These are phyloP conservation scores for Chrysochromulina tobinii DNA, from an alignment of 78 protist species.

Conservation along the genomic window DNA sequence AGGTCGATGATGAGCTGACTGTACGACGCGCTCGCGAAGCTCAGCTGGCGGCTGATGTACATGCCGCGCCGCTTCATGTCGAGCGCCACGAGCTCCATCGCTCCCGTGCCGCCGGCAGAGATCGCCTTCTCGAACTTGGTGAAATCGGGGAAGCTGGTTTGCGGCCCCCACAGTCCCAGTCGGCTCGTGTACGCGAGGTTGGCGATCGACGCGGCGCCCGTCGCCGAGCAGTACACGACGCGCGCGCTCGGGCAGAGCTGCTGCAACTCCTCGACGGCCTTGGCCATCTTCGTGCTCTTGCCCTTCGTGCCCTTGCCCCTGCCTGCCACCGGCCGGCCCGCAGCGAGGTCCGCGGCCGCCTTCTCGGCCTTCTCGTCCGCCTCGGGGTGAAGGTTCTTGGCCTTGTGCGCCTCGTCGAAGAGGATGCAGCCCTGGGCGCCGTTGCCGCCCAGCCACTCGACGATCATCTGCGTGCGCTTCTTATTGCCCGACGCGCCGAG, in stretches of 20 bases:
- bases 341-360: too few species aligned
- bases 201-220: conserved; percentile 23
- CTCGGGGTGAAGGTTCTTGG: conserved; percentile 26
- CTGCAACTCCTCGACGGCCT: conserved; percentile 1
- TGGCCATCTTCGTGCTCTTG: too few species aligned
- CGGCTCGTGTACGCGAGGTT: conserved; percentile 39
- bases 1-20: background rate
- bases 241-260: background rate
- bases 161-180: conserved; percentile 41
- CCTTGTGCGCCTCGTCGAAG: conserved; percentile 48
- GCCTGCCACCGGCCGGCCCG: too few species aligned
- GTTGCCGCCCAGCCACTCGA: background rate
- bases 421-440: conserved; percentile 15
- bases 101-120: background rate
- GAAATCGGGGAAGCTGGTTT: background rate
- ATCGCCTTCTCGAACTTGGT: background rate
- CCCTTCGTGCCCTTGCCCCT: too few species aligned
- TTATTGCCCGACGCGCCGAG: background rate
- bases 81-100: conserved; percentile 42
- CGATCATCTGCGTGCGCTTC: background rate
- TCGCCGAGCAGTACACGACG: conserved; percentile 43
- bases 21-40: background rate
- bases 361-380: too few species aligned
- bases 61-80: conserved; percentile 40
- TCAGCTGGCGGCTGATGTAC: conserved; percentile 28